Percentiles rank a stretch among this genome's conserved stretches.
Conservation (phyloP, 371 early-diverging fungal species). For the Mucor plumbeus region DNA sequence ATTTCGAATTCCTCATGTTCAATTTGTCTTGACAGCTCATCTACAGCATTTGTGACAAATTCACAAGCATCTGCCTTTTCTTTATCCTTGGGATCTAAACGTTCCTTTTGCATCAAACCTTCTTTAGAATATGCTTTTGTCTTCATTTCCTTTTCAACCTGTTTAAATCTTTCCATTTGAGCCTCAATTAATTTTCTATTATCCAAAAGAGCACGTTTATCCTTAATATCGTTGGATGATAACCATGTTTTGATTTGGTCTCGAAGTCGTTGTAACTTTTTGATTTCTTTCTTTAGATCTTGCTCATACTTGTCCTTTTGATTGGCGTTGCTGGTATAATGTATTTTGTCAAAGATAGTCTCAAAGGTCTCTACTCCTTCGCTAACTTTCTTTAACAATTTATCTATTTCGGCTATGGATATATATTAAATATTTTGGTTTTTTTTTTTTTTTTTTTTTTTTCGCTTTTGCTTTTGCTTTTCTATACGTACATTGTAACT, state of each 20-base stretch:
- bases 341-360: constrained; percentile 87
- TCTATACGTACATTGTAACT: constrained; percentile 25
- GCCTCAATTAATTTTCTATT: constrained; percentile 93
- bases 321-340: constrained; percentile 76
- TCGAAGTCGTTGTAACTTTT: constrained; percentile 93
- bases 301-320: constrained; percentile 96
- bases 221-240: constrained; percentile 92
- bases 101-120: constrained; percentile 80
- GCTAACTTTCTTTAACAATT: constrained; percentile 91
- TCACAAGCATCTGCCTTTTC: constrained; percentile 83
- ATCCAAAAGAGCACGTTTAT: constrained; percentile 87
- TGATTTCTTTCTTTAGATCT: constrained; percentile 98
- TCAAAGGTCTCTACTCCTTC: constrained; percentile 97
- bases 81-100: constrained; percentile 92
- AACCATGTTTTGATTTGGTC: constrained; percentile 98
- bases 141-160: constrained; percentile 96
- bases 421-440: background rate
- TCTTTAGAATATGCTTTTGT: constrained; percentile 98
- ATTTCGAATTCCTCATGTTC: constrained; percentile 90
- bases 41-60: constrained; percentile 82
- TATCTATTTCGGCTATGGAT: constrained; percentile 60
- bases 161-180: constrained; percentile 99
- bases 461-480: no score
- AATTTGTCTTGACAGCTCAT: constrained; percentile 84
- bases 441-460: background rate